phyloP scores from a whole-genome alignment of 2,329 filamentous ascomycete genomes.

The Verticillium zaregamsianum region DNA sequence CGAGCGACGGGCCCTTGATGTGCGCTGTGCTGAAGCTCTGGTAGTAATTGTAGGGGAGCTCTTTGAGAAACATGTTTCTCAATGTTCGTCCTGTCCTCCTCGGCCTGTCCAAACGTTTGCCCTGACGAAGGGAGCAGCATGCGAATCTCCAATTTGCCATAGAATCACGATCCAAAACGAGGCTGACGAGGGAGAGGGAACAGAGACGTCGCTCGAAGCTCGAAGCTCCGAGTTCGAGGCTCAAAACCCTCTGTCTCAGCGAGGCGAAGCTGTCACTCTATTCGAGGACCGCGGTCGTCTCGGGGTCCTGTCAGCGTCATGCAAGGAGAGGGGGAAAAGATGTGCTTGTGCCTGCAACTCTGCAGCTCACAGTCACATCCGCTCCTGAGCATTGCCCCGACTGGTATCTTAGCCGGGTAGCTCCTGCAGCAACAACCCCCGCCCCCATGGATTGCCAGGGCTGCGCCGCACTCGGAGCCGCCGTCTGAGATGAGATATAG shows the following conservation, averaged over 20 bases:
- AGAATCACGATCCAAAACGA: neutral
- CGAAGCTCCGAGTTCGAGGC: neutral
- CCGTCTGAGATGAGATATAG: neutral
- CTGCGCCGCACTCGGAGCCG: neutral
- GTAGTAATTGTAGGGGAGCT: neutral
- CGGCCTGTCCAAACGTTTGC: neutral
- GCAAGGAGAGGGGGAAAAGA: neutral
- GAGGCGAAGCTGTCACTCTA: neutral
- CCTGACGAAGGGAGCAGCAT: neutral
- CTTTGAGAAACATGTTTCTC: conserved; percentile 4
- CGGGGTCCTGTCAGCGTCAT: neutral
- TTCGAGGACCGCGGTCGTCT: neutral
- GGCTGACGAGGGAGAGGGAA: too few relatives aligned
- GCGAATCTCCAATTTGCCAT: neutral
- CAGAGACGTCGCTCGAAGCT: too few relatives aligned
- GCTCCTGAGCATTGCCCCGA: neutral
- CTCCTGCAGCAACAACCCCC: neutral
- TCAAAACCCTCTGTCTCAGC: neutral
- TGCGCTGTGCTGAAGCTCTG: conserved; percentile 3
- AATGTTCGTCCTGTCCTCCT: neutral
- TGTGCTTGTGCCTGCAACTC: neutral
- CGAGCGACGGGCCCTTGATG: neutral
- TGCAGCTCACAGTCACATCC: neutral
- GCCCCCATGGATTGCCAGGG: neutral
- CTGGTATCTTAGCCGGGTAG: neutral